Base-by-base conservation (phyloP, 352 stramenopile genomes). In the Phytophthora constricta region DNA sequence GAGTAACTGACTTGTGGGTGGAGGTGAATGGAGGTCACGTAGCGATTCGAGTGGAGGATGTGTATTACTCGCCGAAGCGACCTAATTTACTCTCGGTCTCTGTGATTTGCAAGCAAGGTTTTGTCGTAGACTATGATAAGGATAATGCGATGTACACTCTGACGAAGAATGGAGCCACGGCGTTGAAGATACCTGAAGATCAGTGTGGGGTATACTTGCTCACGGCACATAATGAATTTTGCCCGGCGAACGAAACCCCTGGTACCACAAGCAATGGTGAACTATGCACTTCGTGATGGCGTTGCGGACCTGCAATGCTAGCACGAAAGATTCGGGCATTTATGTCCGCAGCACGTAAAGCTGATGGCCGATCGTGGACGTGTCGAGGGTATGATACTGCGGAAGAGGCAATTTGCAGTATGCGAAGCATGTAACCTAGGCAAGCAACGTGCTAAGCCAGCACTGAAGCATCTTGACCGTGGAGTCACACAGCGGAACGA, bases 391-490 rank as follows among this genome's bases (percentile, higher is more conserved):
- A 62, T 47, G 43, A 55, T 20, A 20, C 20, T 63, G 22, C 43
- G 23, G 0, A 56, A 56, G 1, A 5, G 56, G 16, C 2, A 49
- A 9, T 63, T 63, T 13, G 20, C 50, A 17, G 0, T 63, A 2
- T 63, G 46, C 23, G 56, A 63, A 26, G 45, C 56, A 8, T 63
- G 45, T 50, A 43, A 63, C 8, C 33, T 56, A 2, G 56, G 28
- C 1, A 63, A 63, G 28, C 56, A 62, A 9, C 28, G 23, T 33
- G 43, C 11, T 1, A 54, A 54, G 8, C 19, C 27, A 7, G 5
- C 42, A 16, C 8, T 16, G 2, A 48, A 23, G 10, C 1, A 49
- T 2, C 48, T 55, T 1, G 48, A 55, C 10, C 27, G 45, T 9
- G 28, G 48, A 5, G 48, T 55, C 25, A 43, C 13, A 19, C 8